phyloP scores from a whole-genome alignment of 1,284 basidiomycete genomes.

The Ceratobasidium sp. region DNA sequence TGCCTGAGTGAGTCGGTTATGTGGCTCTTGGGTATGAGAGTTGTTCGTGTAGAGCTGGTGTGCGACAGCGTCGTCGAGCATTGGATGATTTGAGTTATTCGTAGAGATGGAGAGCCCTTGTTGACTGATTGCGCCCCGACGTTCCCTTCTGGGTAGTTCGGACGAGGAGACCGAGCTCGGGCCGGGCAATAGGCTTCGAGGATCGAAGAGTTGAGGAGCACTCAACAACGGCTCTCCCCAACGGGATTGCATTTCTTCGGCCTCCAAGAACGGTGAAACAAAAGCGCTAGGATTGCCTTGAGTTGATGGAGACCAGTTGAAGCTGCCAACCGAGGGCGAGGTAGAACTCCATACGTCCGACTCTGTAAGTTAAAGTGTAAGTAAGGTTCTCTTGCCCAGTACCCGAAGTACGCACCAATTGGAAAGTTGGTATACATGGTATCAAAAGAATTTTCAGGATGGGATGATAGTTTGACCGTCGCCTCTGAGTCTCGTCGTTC shows the following conservation, averaged over 20 bases:
- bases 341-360: slow-evolving; percentile 15
- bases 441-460: background rate
- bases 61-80: background rate
- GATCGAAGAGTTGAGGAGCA: background rate
- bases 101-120: background rate
- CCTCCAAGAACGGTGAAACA: background rate
- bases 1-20: background rate
- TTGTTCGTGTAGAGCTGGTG: slow-evolving; percentile 1
- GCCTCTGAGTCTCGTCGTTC: background rate
- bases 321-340: slow-evolving; percentile 13
- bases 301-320: slow-evolving; percentile 6
- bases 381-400: too few species aligned
- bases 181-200: background rate
- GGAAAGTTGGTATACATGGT: background rate
- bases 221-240: background rate
- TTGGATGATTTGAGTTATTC: background rate
- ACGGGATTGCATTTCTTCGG: background rate
- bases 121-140: slow-evolving; percentile 18
- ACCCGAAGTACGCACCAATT: background rate
- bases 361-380: background rate
- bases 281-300: background rate
- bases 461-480: background rate
- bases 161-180: background rate
- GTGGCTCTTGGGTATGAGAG: background rate
- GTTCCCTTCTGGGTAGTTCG: background rate